Percentiles rank a stretch among this genome's conserved stretches.
Evolutionary conservation across 2,329 filamentous ascomycete genomes (phyloP).

Genomic region (Aspergillus fumigatus): DNA sequence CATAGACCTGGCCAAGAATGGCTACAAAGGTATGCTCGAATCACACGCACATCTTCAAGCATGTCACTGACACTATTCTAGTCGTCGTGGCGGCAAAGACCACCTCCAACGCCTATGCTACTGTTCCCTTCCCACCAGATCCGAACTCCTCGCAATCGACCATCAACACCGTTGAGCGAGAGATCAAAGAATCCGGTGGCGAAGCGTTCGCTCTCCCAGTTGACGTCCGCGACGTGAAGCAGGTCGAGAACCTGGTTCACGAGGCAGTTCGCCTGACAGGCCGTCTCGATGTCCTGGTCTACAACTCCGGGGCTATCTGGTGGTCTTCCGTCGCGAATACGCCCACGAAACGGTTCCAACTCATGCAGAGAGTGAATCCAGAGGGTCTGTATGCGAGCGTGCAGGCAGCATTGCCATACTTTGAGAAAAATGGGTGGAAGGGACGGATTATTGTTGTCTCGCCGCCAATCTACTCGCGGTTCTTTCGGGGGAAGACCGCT

Average conservation of each 20-base stretch:
- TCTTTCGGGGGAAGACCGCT: slow-evolving; percentile 79
- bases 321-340: slow-evolving; percentile 72
- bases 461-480: slow-evolving; percentile 79
- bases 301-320: slow-evolving; percentile 84
- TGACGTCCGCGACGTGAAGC: slow-evolving; percentile 63
- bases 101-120: slow-evolving; percentile 57
- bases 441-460: slow-evolving; percentile 73
- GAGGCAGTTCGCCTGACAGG: slow-evolving; percentile 56
- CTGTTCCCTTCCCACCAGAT: slow-evolving; percentile 64
- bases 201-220: slow-evolving; percentile 63
- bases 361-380: slow-evolving; percentile 71
- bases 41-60: neutral
- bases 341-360: slow-evolving; percentile 68
- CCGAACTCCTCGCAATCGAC: slow-evolving; percentile 72
- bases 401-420: slow-evolving; percentile 64
- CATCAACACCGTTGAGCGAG: slow-evolving; percentile 72
- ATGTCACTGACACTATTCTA: slow-evolving; percentile 28
- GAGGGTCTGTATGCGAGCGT: slow-evolving; percentile 71
- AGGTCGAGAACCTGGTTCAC: slow-evolving; percentile 57
- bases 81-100: slow-evolving; percentile 76
- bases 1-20: slow-evolving; percentile 66
- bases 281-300: slow-evolving; percentile 68
- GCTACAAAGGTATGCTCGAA: slow-evolving; percentile 60
- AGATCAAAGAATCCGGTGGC: slow-evolving; percentile 64
- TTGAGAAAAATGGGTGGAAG: slow-evolving; percentile 50